phyloP scores from a whole-genome alignment of 805 yeast genomes.

The Kluyveromyces aestuarii region DNA sequence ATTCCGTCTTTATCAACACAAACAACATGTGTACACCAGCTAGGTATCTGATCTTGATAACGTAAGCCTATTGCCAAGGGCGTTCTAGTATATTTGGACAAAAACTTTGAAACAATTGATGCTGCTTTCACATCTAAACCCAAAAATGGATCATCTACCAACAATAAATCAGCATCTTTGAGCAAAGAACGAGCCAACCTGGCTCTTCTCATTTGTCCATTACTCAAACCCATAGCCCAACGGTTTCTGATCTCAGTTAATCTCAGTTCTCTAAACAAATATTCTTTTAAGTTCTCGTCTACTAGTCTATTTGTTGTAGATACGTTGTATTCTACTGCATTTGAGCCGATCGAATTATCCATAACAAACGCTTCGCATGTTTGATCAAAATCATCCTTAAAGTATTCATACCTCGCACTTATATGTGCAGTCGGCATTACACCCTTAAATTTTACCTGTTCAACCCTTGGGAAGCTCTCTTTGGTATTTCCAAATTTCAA shows the following conservation, averaged over 20 bases:
- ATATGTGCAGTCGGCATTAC: slow-evolving; percentile 55
- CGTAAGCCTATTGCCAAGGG: slow-evolving; percentile 70
- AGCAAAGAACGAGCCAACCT: slow-evolving; percentile 71
- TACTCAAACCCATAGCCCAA: slow-evolving; percentile 82
- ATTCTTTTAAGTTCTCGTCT: slow-evolving; percentile 31
- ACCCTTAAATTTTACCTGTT: slow-evolving; percentile 38
- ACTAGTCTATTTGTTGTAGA: slow-evolving; percentile 17
- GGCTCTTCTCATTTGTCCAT: slow-evolving; percentile 91
- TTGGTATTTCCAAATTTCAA: slow-evolving; percentile 9
- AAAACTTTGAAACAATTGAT: slow-evolving; percentile 39
- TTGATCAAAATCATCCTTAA: slow-evolving; percentile 76
- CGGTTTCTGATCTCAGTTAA: slow-evolving; percentile 50
- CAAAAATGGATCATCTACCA: slow-evolving; percentile 86
- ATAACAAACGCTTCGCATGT: slow-evolving; percentile 55
- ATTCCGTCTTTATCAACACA: slow-evolving; percentile 49
- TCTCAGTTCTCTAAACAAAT: slow-evolving; percentile 41
- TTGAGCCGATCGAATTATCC: slow-evolving; percentile 36
- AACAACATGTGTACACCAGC: slow-evolving; percentile 70
- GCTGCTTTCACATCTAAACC: slow-evolving; percentile 81
- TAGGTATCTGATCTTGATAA: slow-evolving; percentile 64
- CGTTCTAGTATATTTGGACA: slow-evolving; percentile 12
- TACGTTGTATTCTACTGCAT: slow-evolving; percentile 33
- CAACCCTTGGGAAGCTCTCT: slow-evolving; percentile 12
- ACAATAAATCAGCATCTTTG: slow-evolving; percentile 50
- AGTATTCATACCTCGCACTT: slow-evolving; percentile 83